Base-by-base conservation (phyloP, 2,329 filamentous ascomycete species). In the Beauveria brongniartii region DNA sequence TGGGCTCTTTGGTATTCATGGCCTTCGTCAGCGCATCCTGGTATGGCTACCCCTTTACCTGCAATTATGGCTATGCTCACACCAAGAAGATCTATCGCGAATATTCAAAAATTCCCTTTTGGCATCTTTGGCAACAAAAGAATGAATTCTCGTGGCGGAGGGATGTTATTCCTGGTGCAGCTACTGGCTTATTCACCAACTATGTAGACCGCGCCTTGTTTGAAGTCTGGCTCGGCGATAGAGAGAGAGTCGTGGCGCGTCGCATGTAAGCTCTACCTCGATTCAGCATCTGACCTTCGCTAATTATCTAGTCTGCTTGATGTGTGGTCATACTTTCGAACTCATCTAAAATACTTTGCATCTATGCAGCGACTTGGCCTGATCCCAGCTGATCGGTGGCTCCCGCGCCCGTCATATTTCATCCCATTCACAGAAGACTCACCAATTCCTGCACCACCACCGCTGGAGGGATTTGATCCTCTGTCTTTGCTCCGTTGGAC, bases 21-120 rank as follows among this genome's bases (percentile, higher is more conserved):
- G 81, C 4, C 67, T 84, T 63, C 74, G 82, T 30, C 78, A 83
- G 62, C 77, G 83, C 9, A 78, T 84, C n/a, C 64, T 85, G 62
- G 81, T 83, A 66, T 51, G 73, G 22, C 30, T 3, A 30, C n/a
- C 8, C 2, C 1, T 51, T 7, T 20, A 24, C 28, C 1, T 24
- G 16, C 12, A 8, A 48, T 22, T 30, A 34, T 53, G 10, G 8
- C 5, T 24, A 8, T 12, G 26, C 65, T 69, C 43, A 68, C 51
- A 3, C 6, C n/a, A 18, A 12, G 6, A 46, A 83, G 81, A 74
- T 84, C 1, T 85, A 83, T 67, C 77, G 76, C 62, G 71, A 73
- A 37, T 82, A 81, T 52, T 77, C 79, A 1, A 69, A 75, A 18
- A 72, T 80, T 2, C 77, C 80, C 1, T 83, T 83, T 60, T 73